Conservation (phyloP, 2,329 filamentous ascomycete genomes). For the Rachicladosporium sp. region DNA sequence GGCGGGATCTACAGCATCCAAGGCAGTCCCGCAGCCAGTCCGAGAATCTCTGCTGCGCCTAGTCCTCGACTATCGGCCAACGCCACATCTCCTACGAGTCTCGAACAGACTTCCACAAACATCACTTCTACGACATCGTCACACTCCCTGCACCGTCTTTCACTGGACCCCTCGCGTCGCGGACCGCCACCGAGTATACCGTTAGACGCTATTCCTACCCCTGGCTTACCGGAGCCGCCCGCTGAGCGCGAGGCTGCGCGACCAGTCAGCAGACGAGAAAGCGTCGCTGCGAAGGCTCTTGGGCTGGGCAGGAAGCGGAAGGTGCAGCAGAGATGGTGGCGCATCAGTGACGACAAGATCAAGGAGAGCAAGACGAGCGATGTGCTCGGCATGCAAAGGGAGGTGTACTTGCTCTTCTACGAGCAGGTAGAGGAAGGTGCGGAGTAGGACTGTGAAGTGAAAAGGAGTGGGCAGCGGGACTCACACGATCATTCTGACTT, state of each 20-base stretch:
- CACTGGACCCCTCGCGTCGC: background rate
- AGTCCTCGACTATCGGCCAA: slow-evolving; percentile 22
- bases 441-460: background rate
- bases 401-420: slow-evolving; percentile 95
- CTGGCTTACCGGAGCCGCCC: slow-evolving; percentile 15
- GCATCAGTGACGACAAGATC: slow-evolving; percentile 93
- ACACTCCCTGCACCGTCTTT: slow-evolving; percentile 11
- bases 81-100: slow-evolving; percentile 1
- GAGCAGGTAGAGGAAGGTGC: slow-evolving; percentile 52
- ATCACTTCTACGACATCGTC: slow-evolving; percentile 4
- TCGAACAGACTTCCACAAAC: slow-evolving; percentile 1
- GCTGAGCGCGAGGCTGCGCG: slow-evolving; percentile 2
- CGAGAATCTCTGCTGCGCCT: slow-evolving; percentile 30
- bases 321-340: slow-evolving; percentile 76
- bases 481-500: no score
- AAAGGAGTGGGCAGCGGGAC: background rate
- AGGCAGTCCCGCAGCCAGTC: slow-evolving; percentile 27
- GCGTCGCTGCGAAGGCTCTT: slow-evolving; percentile 1
- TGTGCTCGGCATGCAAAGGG: slow-evolving; percentile 83
- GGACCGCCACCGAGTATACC: slow-evolving; percentile 11
- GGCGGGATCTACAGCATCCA: slow-evolving; percentile 60
- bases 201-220: slow-evolving; percentile 16
- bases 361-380: slow-evolving; percentile 89
- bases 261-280: slow-evolving; percentile 1
- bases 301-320: slow-evolving; percentile 31